A percentile compares a stretch with the other conserved stretches of the same genome.
Conservation (phyloP, 1,284 basidiomycete genomes). For the Neonothopanus nambi region DNA sequence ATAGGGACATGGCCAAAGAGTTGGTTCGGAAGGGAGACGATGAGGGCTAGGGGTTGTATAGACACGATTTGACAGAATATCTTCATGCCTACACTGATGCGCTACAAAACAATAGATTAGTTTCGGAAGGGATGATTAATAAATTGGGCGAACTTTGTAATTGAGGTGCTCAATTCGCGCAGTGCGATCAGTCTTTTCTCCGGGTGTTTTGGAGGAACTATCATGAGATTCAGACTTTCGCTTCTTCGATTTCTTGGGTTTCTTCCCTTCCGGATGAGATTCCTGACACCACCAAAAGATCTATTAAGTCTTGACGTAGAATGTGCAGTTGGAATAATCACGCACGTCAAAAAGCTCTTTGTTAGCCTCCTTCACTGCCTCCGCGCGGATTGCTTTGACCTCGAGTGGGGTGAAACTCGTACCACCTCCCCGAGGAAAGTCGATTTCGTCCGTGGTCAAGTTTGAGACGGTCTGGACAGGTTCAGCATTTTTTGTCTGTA, state of each 20-base stretch:
- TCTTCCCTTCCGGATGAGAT: slow-evolving; percentile 31
- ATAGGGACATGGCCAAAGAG: slow-evolving; percentile 94
- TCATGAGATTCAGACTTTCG: slow-evolving; percentile 44
- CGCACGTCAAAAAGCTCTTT: slow-evolving; percentile 73
- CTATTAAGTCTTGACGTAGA: slow-evolving; percentile 6
- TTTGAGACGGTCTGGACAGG: slow-evolving; percentile 35
- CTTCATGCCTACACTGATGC: slow-evolving; percentile 83
- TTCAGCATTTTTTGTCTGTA: slow-evolving; percentile 22
- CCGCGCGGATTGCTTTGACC: slow-evolving; percentile 82
- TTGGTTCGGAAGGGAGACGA: slow-evolving; percentile 94
- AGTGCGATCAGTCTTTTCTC: slow-evolving; percentile 45
- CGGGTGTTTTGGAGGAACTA: slow-evolving; percentile 28
- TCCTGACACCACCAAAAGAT: slow-evolving; percentile 26
- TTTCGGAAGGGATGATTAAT: neutral
- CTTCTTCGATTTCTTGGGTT: slow-evolving; percentile 49
- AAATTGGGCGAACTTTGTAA: slow-evolving; percentile 71
- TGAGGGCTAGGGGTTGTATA: slow-evolving; percentile 87
- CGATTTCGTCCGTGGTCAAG: slow-evolving; percentile 74
- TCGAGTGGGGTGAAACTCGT: slow-evolving; percentile 88
- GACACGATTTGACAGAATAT: slow-evolving; percentile 86
- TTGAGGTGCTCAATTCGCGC: slow-evolving; percentile 87
- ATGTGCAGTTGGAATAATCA: neutral
- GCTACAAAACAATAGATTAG: slow-evolving; percentile 44
- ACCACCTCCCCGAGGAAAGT: slow-evolving; percentile 93
- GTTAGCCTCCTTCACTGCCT: slow-evolving; percentile 84